Conservation (phyloP, 352 stramenopile genomes). For the Globisporangium cylindrosporum region DNA sequence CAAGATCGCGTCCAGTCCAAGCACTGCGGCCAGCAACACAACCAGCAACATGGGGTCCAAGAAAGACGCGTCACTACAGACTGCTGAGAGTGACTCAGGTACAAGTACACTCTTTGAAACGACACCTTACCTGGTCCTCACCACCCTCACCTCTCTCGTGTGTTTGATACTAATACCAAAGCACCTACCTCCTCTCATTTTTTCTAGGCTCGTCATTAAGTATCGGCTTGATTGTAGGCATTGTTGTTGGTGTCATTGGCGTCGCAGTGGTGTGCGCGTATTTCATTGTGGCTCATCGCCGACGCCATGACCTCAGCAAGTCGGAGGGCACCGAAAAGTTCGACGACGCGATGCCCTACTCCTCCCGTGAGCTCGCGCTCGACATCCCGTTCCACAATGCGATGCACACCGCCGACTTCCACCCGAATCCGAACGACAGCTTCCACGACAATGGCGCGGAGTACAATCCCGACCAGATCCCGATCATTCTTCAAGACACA, state of each 20-base stretch:
- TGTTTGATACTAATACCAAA: not conserved
- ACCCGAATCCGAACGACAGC: not conserved
- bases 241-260: not conserved
- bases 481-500: not conserved
- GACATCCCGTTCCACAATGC: not conserved
- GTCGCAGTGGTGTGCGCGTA: not conserved
- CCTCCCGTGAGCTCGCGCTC: not conserved
- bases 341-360: not conserved
- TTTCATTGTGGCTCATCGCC: not conserved
- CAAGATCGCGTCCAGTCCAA: not conserved
- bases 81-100: not conserved
- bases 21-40: not conserved
- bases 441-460: not conserved
- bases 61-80: not conserved
- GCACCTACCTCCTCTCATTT: not conserved
- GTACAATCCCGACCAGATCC: not conserved
- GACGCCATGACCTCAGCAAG: not conserved
- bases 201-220: not conserved
- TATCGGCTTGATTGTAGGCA: not conserved
- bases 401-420: not conserved
- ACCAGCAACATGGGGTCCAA: not conserved
- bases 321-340: not conserved
- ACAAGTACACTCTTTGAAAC: not conserved
- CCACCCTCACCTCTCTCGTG: not conserved
- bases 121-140: not conserved